Conservation (phyloP, 169 alveolate genomes). For the Plasmodium blacklocki region DNA sequence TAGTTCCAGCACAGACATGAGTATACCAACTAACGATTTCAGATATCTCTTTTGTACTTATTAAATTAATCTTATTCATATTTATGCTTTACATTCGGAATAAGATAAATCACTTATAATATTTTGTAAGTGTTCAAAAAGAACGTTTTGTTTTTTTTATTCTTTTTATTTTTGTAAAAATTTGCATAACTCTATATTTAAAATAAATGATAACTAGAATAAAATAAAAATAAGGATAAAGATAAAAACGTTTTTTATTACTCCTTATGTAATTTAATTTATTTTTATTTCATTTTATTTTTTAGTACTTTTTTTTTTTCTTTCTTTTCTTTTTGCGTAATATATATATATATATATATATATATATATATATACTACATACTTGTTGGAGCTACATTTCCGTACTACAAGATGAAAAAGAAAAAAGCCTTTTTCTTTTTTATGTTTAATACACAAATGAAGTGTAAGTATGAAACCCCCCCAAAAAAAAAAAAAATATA, state of each 20-base stretch:
- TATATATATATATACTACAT: neutral
- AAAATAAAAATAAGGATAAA: too few relatives aligned
- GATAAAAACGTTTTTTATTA: too few relatives aligned
- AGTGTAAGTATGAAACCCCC: too few relatives aligned
- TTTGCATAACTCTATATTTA: too few relatives aligned
- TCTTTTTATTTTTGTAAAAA: neutral
- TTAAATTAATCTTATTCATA: constrained; percentile 49
- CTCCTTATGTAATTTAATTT: too few relatives aligned
- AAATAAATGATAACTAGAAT: too few relatives aligned
- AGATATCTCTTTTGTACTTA: constrained; percentile 70
- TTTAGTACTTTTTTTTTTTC: neutral
- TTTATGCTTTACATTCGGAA: constrained; percentile 7
- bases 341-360: neutral
- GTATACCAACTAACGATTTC: constrained; percentile 74
- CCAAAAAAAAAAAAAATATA: neutral
- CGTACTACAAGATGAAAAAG: neutral
- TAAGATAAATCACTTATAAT: too few relatives aligned
- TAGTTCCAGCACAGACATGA: constrained; percentile 74
- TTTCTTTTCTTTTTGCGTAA: neutral
- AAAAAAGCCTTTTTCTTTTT: neutral
- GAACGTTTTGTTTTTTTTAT: neutral
- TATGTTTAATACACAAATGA: neutral
- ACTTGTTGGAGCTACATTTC: too few relatives aligned
- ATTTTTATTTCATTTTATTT: too few relatives aligned
- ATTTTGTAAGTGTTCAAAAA: neutral